phyloP scores from a whole-genome alignment of 257 asterid genomes.

The Fraxinus pennsylvanica region DNA sequence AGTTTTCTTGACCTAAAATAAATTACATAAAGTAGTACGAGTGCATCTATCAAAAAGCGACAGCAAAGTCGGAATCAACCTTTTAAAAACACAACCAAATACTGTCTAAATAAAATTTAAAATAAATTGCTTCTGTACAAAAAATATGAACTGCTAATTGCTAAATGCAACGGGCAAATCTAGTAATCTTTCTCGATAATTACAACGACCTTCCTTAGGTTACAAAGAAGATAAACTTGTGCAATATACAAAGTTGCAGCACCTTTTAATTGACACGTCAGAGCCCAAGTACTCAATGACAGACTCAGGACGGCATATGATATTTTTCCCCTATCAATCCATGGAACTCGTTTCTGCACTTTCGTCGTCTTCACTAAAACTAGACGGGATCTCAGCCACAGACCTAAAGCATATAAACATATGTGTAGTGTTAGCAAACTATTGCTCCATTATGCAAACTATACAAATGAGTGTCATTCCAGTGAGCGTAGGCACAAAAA shows the following conservation, averaged over 20 bases:
- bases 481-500: background rate
- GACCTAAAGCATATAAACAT: slow-evolving; percentile 37
- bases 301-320: background rate
- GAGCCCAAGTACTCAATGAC: background rate
- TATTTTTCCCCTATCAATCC: slow-evolving; percentile 31
- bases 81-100: background rate
- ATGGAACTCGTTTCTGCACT: slow-evolving; percentile 65
- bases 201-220: slow-evolving; percentile 18
- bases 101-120: background rate
- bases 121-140: slow-evolving; percentile 12
- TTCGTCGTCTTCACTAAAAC: slow-evolving; percentile 69
- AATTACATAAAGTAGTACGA: background rate
- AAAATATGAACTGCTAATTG: slow-evolving; percentile 2
- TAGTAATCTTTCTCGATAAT: background rate
- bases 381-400: slow-evolving; percentile 58
- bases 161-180: slow-evolving; percentile 2
- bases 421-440: background rate
- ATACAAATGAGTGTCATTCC: background rate
- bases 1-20: too few species aligned
- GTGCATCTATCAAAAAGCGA: background rate
- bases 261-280: slow-evolving; percentile 1
- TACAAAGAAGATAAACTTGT: slow-evolving; percentile 13
- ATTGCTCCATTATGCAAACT: background rate
- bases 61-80: background rate
- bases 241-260: slow-evolving; percentile 28